A percentile compares a stretch with the other conserved stretches of the same genome.
Evolutionary conservation across 768 basidiomycete species (phyloP).

Genomic region (Hygrophorus russula): DNA sequence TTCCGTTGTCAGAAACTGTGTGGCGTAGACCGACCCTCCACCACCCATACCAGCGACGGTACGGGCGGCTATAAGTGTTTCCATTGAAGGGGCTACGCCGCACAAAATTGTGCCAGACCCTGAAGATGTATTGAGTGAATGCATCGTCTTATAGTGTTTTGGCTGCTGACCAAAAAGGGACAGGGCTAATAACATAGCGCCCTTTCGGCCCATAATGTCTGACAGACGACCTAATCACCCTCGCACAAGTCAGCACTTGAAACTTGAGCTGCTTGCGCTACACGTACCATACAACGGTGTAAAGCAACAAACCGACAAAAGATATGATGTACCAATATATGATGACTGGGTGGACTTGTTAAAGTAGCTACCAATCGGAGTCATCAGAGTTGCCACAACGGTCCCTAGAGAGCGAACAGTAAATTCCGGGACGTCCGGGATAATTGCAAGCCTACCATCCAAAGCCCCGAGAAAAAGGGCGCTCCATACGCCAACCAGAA

Average conservation of each 20-base stretch:
- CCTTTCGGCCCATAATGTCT: conserved; percentile 77
- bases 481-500: conserved; percentile 71
- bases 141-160: conserved; percentile 6
- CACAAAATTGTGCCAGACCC: conserved; percentile 79
- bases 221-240: conserved; percentile 55
- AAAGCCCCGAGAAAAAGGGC: conserved; percentile 78
- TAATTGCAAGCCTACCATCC: conserved; percentile 44
- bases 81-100: conserved; percentile 83
- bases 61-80: conserved; percentile 65
- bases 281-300: conserved; percentile 75
- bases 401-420: conserved; percentile 39
- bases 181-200: conserved; percentile 78
- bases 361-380: conserved; percentile 81
- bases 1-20: not conserved
- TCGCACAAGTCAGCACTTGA: conserved; percentile 3
- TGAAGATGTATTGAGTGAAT: conserved; percentile 15
- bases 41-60: conserved; percentile 89
- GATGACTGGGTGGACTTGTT: conserved; percentile 69
- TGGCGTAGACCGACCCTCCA: conserved; percentile 55
- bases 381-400: conserved; percentile 76
- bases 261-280: conserved; percentile 2
- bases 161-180: conserved; percentile 61
- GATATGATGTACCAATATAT: conserved; percentile 82
- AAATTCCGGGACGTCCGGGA: conserved; percentile 8
- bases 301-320: conserved; percentile 84